Conservation (phyloP, 1,284 basidiomycete genomes). For the Inonotus obliquus region DNA sequence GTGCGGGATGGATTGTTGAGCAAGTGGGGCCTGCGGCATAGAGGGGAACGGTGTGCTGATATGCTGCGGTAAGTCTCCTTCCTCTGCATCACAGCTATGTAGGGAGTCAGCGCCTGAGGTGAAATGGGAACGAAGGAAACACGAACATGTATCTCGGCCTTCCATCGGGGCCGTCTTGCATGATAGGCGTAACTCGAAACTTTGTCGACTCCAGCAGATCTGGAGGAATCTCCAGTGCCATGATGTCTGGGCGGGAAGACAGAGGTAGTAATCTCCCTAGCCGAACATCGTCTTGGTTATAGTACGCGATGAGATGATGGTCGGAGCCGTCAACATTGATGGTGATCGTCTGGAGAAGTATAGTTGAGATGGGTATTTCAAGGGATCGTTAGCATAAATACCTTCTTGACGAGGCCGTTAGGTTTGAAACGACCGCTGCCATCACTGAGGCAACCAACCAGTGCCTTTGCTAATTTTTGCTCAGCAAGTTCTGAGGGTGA, state of each 20-base stretch:
- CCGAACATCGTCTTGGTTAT: constrained; percentile 70
- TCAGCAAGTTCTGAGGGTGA: constrained; percentile 17
- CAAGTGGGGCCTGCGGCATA: neutral
- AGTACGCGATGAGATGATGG: constrained; percentile 78
- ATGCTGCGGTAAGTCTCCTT: constrained; percentile 7
- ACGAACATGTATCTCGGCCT: constrained; percentile 49
- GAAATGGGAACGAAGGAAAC: neutral
- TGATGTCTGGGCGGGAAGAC: constrained; percentile 58
- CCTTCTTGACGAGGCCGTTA: constrained; percentile 71
- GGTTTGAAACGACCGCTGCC: constrained; percentile 65
- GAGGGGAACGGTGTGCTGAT: constrained; percentile 12
- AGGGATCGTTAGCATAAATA: constrained; percentile 22
- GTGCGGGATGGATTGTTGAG: neutral
- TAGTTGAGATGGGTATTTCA: constrained; percentile 17
- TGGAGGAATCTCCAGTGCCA: constrained; percentile 59
- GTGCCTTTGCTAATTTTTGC: constrained; percentile 31
- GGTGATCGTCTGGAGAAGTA: constrained; percentile 62
- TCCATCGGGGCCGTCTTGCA: constrained; percentile 59
- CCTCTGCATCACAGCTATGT: constrained; percentile 16
- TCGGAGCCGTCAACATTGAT: constrained; percentile 71
- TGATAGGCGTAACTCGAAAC: constrained; percentile 68
- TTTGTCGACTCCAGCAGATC: constrained; percentile 66
- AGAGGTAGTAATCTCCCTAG: constrained; percentile 60
- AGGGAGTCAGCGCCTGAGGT: neutral
- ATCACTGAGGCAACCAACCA: constrained; percentile 33